These are phyloP conservation scores for Dipteronia sinensis DNA, from an alignment of 345 rosid genomes.

Conservation along the genomic window DNA sequence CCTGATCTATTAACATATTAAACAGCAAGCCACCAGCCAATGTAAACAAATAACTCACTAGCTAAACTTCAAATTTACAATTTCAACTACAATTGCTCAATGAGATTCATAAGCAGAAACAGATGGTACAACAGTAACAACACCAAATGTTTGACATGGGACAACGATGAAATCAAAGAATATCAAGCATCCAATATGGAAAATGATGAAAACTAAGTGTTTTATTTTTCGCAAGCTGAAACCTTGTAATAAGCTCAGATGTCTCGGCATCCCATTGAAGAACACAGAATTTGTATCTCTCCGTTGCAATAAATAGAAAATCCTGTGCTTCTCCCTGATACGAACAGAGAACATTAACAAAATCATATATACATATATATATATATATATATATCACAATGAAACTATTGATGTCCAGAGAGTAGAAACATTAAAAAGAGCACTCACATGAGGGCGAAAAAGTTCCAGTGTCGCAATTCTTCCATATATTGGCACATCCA, in stretches of 20 bases:
- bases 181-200: not conserved
- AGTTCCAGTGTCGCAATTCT: conserved; percentile 92
- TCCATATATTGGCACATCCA: conserved; percentile 93
- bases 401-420: not conserved
- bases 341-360: conserved; percentile 11
- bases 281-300: conserved; percentile 86
- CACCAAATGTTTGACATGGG: not conserved
- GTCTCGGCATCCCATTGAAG: conserved; percentile 88
- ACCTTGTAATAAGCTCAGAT: conserved; percentile 92
- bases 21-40: no score
- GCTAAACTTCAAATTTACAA: no score
- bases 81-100: no score
- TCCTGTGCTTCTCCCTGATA: conserved; percentile 90
- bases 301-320: conserved; percentile 83
- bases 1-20: no score
- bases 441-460: conserved; percentile 92
- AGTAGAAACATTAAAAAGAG: conserved; percentile 1
- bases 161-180: not conserved
- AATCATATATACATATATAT: conserved; percentile 6
- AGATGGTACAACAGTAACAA: not conserved
- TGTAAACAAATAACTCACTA: no score
- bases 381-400: conserved; percentile 1
- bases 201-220: not conserved
- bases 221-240: not conserved
- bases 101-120: no score